Evolutionary conservation across 495 filamentous ascomycete genomes (phyloP), one percentile per base, ranked within the genome.

Genomic region (Recurvomyces mirabilis): DNA sequence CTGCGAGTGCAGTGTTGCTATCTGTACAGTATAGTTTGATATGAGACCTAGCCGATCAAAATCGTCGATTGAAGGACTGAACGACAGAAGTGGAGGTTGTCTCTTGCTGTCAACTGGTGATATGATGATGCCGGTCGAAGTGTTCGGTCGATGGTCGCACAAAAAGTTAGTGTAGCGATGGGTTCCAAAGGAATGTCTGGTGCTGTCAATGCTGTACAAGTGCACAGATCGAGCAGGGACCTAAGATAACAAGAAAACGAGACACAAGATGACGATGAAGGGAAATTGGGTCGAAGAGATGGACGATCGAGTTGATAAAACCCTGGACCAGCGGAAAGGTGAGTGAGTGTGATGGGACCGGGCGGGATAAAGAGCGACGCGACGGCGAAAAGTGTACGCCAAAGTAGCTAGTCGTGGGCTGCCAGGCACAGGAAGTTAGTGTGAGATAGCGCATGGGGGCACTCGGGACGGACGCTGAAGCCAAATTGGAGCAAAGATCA

Each of bases 51-150:
- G n/a, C n/a, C n/a, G n/a, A n/a, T n/a, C n/a, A n/a, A n/a, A n/a
- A n/a, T n/a, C n/a, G n/a, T n/a, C n/a, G n/a, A 48, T 29, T 18
- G 49, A 53, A 23, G 42, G 49, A 53, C 49, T 53, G 43, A 24
- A 19, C 20, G 41, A 51, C 35, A 34, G 42, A 45, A 35, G 37
- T 9, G 18, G 14, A 12, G 26, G 23, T 14, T 36, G 10, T 19
- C 23, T 5, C 42, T 38, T 20, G 21, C 31, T 41, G 46, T 49
- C 40, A 44, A 44, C 25, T 40, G 26, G 31, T 10, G 34, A 25
- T 19, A 24, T 38, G n/a, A 4, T 38, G 14, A 13, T 19, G 2
- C 10, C 10, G 19, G 22, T 35, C 12, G 28, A 25, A 49, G 31
- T 34, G n/a, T 12, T 18, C 25, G 49, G 37, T 47, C 23, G 49